phyloP scores from a whole-genome alignment of 208 protist genomes.

The Trypanosoma cruzi region DNA sequence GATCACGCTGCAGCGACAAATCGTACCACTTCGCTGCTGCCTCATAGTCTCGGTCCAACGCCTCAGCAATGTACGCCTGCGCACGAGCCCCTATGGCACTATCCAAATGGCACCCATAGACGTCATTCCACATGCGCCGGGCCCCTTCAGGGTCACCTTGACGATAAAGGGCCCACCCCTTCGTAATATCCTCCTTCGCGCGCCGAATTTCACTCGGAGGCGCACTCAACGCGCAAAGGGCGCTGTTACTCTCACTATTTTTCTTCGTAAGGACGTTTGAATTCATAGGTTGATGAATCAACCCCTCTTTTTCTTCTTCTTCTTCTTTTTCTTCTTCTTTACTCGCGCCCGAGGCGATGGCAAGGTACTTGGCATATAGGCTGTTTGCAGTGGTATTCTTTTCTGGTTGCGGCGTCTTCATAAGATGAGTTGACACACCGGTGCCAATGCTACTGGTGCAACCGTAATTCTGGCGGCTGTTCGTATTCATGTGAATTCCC shows the following conservation, averaged over 20 bases:
- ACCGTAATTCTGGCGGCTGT: background rate
- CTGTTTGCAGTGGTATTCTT: conserved; percentile 8
- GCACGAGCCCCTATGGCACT: conserved; percentile 60
- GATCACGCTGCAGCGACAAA: conserved; percentile 52
- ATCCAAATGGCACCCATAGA: conserved; percentile 34
- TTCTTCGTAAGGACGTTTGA: background rate
- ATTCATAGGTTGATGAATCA: background rate
- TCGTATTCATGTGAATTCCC: too few relatives aligned
- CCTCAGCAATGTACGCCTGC: conserved; percentile 67
- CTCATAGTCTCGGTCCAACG: conserved; percentile 72
- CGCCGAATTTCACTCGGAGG: conserved; percentile 5
- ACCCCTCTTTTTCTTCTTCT: background rate
- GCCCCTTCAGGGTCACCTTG: conserved; percentile 56
- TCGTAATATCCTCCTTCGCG: conserved; percentile 35
- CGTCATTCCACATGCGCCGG: conserved; percentile 47
- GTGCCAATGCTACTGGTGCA: background rate
- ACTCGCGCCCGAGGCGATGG: conserved; percentile 8
- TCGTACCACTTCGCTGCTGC: conserved; percentile 62
- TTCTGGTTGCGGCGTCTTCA: background rate
- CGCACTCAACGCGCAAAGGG: background rate
- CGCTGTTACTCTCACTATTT: background rate
- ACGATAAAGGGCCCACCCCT: conserved; percentile 59
- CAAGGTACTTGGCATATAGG: conserved; percentile 47
- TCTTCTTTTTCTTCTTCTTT: conserved; percentile 6
- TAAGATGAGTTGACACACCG: background rate